Percentiles rank a stretch among this genome's conserved stretches.
Evolutionary conservation across 2,329 filamentous ascomycete genomes (phyloP).

Genomic region (Akanthomyces dipterigenus): DNA sequence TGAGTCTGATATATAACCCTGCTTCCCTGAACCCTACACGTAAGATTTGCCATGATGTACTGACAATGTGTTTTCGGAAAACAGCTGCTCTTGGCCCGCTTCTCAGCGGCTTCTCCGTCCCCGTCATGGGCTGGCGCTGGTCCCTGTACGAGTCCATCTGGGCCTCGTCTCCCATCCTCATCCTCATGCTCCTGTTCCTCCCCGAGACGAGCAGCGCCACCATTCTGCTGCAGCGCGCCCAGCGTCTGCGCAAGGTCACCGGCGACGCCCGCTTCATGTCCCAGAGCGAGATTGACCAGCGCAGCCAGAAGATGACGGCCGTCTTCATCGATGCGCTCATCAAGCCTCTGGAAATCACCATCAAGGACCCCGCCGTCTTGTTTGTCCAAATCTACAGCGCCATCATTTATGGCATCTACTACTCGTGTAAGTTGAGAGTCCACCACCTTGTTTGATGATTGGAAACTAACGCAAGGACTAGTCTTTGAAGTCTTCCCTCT

Average conservation of each 20-base stretch:
- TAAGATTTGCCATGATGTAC: too few species aligned
- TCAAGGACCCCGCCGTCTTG: constrained; percentile 55
- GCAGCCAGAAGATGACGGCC: constrained; percentile 39
- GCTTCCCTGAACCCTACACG: too few species aligned
- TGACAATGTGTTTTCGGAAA: constrained; percentile 12
- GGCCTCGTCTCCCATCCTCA: constrained; percentile 50
- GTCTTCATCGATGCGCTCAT: constrained; percentile 51
- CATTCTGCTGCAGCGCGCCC: constrained; percentile 55
- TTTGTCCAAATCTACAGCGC: constrained; percentile 57
- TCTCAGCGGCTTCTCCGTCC: constrained; percentile 53
- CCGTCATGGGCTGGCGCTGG: constrained; percentile 56
- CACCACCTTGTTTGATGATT: neutral
- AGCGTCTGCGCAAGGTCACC: constrained; percentile 54
- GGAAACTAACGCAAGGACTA: constrained; percentile 15
- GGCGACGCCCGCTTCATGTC: constrained; percentile 50
- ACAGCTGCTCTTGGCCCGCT: constrained; percentile 52
- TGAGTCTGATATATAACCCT: constrained; percentile 18
- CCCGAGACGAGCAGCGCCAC: constrained; percentile 56
- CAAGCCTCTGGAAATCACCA: constrained; percentile 52
- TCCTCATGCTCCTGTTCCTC: constrained; percentile 55
- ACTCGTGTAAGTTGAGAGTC: constrained; percentile 38
- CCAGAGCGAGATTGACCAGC: constrained; percentile 58
- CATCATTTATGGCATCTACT: constrained; percentile 57
- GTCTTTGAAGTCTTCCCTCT: constrained; percentile 61
- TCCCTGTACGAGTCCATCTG: constrained; percentile 58